Evolutionary conservation across 2,329 filamentous ascomycete species (phyloP).

Genomic region (Hypoxylon sp.): DNA sequence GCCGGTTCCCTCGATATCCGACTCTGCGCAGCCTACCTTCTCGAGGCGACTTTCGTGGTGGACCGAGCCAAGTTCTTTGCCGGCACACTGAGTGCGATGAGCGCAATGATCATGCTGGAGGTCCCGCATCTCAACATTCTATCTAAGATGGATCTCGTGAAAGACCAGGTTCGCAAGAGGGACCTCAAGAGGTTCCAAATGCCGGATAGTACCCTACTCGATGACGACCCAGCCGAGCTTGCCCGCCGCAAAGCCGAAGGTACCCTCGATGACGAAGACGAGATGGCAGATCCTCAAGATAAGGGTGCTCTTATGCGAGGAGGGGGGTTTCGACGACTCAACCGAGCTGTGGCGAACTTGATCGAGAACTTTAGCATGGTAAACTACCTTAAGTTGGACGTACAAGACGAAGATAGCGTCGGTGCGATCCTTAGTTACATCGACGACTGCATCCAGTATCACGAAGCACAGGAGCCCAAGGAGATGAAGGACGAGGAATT

Average conservation of each 20-base stretch:
- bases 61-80: conserved; percentile 98
- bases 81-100: conserved; percentile 95
- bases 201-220: conserved; percentile 83
- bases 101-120: conserved; percentile 98
- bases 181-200: conserved; percentile 92
- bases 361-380: conserved; percentile 99
- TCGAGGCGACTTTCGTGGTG: conserved; percentile 95
- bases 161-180: conserved; percentile 86
- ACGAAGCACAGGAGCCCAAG: conserved; percentile 52
- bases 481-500: conserved; percentile 52
- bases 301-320: conserved; percentile 81
- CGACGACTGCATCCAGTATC: conserved; percentile 61
- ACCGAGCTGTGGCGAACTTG: conserved; percentile 86
- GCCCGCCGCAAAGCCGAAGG: conserved; percentile 54
- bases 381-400: conserved; percentile 90
- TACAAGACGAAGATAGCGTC: conserved; percentile 92
- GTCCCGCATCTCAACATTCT: conserved; percentile 96
- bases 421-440: conserved; percentile 70
- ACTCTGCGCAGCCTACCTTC: conserved; percentile 91
- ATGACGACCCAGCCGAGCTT: conserved; percentile 77
- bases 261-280: conserved; percentile 62
- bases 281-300: conserved; percentile 70
- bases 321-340: conserved; percentile 82
- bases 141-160: conserved; percentile 97
- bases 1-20: conserved; percentile 86